Base-by-base conservation (phyloP, 805 yeast species). In the Metschnikowia arizonensis region DNA sequence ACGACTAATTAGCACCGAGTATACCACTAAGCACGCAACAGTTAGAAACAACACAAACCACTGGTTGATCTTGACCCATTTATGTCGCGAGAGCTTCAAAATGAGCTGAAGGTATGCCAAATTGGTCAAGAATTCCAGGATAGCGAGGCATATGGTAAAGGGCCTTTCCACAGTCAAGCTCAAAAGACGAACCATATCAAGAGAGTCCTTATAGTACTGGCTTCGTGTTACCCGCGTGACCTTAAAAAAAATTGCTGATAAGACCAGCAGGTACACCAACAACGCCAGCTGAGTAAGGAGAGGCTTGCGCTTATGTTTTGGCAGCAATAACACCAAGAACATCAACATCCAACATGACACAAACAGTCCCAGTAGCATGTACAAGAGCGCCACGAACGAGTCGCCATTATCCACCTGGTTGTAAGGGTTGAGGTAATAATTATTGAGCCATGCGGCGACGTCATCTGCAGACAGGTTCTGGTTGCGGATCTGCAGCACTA, bases 321-420 rank as follows among this genome's bases (percentile, higher is more conserved):
- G 78, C 17, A 79, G 74, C 26, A 86, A 59, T 17, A 77, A 57
- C 34, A 84, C 66, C 28, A 85, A 62, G 14, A 84, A 49, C 41
- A 83, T 64, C 21, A 87, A 66, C 79, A 85, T 79, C 95, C 95
- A 87, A 23, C 82, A 69, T 12, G 83, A 74, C 5, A 79, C 78
- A 48, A 80, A 78, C 15, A 78, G 68, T 0, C 82, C 78, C 44
- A 79, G 71, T 3, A 76, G 57, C n/a, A 75, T 74, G 61, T 78
- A 81, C 35, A 77, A 63, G 3, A 81, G 63, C 17, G 75, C 72
- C 33, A 71, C 69, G 47, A 68, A 67, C 17, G 69, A 56, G 49
- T 66, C 71, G n/a, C 74, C 75, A 47, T 65, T 65, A 46, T 67
- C 68, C 11, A 57, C 45, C 19, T 55, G 52, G 46, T 63, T 63